Evolutionary conservation across 331 rosid species (phyloP).

Genomic region (Rosa hybrid): DNA sequence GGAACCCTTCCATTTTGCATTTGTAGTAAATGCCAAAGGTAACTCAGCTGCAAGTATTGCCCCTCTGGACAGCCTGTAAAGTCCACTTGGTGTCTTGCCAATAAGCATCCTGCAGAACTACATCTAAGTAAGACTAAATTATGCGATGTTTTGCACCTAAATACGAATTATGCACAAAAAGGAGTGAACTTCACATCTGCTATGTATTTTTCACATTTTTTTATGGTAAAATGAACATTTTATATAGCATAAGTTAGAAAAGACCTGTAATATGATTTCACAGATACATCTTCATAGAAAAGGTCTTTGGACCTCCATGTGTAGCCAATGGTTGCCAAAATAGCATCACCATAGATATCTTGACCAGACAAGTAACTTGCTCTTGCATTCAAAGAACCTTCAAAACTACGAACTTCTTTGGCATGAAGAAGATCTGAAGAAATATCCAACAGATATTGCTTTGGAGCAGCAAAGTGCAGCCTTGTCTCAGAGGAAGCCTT

Average conservation of each 20-base stretch:
- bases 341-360: slow-evolving; percentile 76
- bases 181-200: background rate
- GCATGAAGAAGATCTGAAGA: slow-evolving; percentile 43
- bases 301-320: slow-evolving; percentile 73
- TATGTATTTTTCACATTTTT: background rate
- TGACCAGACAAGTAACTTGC: slow-evolving; percentile 87
- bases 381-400: slow-evolving; percentile 56
- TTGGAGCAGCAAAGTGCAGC: slow-evolving; percentile 63
- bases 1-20: slow-evolving; percentile 87
- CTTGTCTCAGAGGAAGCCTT: slow-evolving; percentile 89
- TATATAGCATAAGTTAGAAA: slow-evolving; percentile 23
- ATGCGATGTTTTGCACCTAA: slow-evolving; percentile 17
- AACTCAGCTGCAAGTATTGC: slow-evolving; percentile 71
- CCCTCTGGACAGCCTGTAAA: slow-evolving; percentile 86
- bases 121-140: slow-evolving; percentile 31
- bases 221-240: slow-evolving; percentile 10
- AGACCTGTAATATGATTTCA: slow-evolving; percentile 83
- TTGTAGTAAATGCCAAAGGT: slow-evolving; percentile 67
- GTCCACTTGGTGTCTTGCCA: slow-evolving; percentile 78
- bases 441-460: slow-evolving; percentile 42
- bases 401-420: slow-evolving; percentile 43
- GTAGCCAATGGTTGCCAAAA: slow-evolving; percentile 82
- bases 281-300: slow-evolving; percentile 63
- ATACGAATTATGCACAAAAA: background rate
- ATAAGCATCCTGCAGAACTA: slow-evolving; percentile 74